phyloP scores from a whole-genome alignment of 2,329 filamentous ascomycete species.

The Huntiella moniliformis region DNA sequence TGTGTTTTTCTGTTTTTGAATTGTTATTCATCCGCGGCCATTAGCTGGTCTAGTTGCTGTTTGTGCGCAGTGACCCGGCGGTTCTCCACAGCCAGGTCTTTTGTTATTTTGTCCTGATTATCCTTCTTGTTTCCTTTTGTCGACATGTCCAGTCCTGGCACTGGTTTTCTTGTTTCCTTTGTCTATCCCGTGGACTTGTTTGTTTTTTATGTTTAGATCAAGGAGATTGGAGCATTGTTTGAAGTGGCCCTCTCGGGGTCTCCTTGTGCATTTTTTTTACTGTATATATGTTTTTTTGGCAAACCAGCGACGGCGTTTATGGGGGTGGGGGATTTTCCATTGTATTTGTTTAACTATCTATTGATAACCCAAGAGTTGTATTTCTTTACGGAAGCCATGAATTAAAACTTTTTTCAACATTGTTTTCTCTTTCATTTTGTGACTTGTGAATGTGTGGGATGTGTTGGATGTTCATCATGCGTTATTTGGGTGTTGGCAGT shows the following conservation, averaged over 20 bases:
- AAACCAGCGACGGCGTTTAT: not conserved
- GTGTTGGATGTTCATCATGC: no score
- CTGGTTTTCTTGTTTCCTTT: not conserved
- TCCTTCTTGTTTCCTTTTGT: conserved; percentile 5
- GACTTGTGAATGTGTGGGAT: no score
- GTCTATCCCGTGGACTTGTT: not conserved
- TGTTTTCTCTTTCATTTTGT: no score
- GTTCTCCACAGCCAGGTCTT: not conserved
- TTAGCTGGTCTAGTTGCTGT: conserved; percentile 11
- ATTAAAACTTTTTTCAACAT: no score
- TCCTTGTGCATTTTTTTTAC: not conserved
- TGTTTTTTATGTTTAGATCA: not conserved
- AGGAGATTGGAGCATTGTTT: not conserved
- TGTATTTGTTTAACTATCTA: no score
- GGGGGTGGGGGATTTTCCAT: no score
- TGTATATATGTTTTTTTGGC: not conserved
- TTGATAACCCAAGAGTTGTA: no score
- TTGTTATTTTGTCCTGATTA: conserved; percentile 2
- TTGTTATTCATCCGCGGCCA: not conserved
- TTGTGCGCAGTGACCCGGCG: conserved; percentile 4
- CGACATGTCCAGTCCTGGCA: not conserved
- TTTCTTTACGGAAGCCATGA: no score
- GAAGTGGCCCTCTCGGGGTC: not conserved
- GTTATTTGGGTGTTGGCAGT: no score
- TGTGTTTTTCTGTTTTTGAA: not conserved